Conservation (phyloP, 371 early-diverging fungal genomes). For the Haplosporangium sp. region DNA sequence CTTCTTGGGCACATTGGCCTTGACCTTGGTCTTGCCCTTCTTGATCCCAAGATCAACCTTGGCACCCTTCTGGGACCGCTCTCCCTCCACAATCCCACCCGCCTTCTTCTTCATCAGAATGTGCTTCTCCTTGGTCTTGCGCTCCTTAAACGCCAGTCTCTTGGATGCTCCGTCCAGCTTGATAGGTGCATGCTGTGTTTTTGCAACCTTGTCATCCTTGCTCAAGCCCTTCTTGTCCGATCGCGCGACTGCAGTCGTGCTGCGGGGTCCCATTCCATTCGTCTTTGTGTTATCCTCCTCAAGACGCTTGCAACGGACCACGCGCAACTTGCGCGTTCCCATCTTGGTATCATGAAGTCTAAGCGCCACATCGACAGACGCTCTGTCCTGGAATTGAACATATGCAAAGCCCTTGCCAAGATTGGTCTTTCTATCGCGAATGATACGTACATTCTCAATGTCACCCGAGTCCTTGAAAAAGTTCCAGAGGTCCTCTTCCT, state of each 20-base stretch:
- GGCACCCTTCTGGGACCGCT: conserved; percentile 70
- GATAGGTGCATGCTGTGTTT: conserved; percentile 59
- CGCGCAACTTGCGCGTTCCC: conserved; percentile 68
- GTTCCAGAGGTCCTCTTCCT: conserved; percentile 89
- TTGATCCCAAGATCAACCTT: conserved; percentile 56
- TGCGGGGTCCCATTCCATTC: conserved; percentile 41
- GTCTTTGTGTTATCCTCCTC: conserved; percentile 58
- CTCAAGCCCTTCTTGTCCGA: conserved; percentile 15
- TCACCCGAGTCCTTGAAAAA: conserved; percentile 86
- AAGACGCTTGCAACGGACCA: conserved; percentile 68
- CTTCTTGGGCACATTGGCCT: conserved; percentile 55
- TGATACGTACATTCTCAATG: conserved; percentile 86
- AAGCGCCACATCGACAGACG: conserved; percentile 81
- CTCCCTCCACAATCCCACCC: conserved; percentile 63
- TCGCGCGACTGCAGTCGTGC: conserved; percentile 21
- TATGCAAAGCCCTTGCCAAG: conserved; percentile 97
- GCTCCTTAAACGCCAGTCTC: conserved; percentile 40
- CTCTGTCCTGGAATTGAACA: conserved; percentile 79
- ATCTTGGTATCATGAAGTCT: conserved; percentile 81
- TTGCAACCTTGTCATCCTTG: conserved; percentile 37
- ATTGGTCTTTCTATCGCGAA: conserved; percentile 89
- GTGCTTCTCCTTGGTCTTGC: conserved; percentile 52
- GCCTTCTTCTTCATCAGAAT: conserved; percentile 42
- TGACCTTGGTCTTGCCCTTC: conserved; percentile 55
- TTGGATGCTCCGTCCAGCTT: conserved; percentile 53